Conservation (phyloP, 768 basidiomycete species). For the Sistotremastrum niveocremeum region DNA sequence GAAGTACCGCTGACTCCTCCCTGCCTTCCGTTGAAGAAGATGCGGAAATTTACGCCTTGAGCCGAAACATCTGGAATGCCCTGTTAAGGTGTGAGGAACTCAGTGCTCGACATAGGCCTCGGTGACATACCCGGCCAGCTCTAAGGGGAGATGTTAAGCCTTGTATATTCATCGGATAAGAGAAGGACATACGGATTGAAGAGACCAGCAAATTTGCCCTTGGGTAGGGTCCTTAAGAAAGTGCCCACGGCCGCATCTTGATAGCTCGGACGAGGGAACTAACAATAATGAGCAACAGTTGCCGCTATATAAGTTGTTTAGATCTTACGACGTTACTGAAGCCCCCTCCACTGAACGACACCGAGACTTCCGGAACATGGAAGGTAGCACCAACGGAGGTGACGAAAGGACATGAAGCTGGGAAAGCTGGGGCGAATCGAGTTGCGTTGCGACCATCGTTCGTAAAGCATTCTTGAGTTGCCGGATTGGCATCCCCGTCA, state of each 20-base stretch:
- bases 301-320: neutral
- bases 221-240: conserved; percentile 32
- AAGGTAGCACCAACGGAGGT: conserved; percentile 60
- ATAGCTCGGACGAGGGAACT: conserved; percentile 44
- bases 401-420: conserved; percentile 40
- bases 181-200: conserved; percentile 39
- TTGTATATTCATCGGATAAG: neutral
- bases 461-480: conserved; percentile 37
- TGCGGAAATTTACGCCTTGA: conserved; percentile 34
- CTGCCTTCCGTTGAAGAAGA: conserved; percentile 28
- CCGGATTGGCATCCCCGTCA: conserved; percentile 39
- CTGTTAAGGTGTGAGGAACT: conserved; percentile 15
- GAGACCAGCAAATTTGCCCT: conserved; percentile 39
- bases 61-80: conserved; percentile 58
- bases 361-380: conserved; percentile 44
- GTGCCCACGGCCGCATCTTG: conserved; percentile 31
- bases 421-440: conserved; percentile 42
- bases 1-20: conserved; percentile 48
- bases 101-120: neutral
- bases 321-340: conserved; percentile 52
- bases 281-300: neutral
- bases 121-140: conserved; percentile 36
- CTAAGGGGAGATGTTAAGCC: conserved; percentile 13
- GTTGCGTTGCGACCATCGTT: conserved; percentile 45
- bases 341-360: conserved; percentile 55